Conservation (phyloP, 2,329 filamentous ascomycete genomes). For the Xylaria multiplex region DNA sequence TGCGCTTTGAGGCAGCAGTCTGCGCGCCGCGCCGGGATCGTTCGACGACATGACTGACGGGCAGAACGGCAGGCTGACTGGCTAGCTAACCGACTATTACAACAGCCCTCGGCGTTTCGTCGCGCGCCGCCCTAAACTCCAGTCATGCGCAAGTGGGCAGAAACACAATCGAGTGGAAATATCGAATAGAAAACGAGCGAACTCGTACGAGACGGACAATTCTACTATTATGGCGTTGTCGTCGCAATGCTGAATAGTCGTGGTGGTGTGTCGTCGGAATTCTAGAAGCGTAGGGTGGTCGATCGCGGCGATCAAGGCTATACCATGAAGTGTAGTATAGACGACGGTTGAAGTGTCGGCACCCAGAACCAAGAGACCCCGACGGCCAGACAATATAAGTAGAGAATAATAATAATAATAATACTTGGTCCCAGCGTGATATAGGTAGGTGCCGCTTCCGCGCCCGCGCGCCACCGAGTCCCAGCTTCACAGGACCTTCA, state of each 20-base stretch:
- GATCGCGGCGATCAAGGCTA: conserved; percentile 20
- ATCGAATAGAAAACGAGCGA: background rate
- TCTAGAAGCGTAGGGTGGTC: conserved; percentile 14
- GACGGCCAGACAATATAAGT: background rate
- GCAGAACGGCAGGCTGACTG: background rate
- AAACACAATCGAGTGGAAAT: background rate
- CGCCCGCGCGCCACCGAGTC: conserved; percentile 19
- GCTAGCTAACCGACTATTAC: conserved; percentile 46
- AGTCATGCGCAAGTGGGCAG: conserved; percentile 33
- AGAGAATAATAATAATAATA: conserved; percentile 13
- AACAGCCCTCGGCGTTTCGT: conserved; percentile 34
- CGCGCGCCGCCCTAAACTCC: conserved; percentile 29
- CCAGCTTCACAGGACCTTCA: conserved; percentile 1
- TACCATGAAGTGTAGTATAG: conserved; percentile 5
- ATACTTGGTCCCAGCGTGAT: conserved; percentile 14
- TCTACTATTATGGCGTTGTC: background rate
- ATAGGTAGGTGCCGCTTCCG: conserved; percentile 9
- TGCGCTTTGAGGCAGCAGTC: conserved; percentile 72
- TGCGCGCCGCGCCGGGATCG: conserved; percentile 68
- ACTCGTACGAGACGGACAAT: background rate
- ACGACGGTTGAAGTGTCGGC: conserved; percentile 3
- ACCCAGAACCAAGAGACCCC: background rate
- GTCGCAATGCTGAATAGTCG: conserved; percentile 22
- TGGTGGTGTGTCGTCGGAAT: background rate
- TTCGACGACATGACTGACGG: conserved; percentile 62